These are phyloP conservation scores for Novymonas esmeraldas DNA, from an alignment of 208 protist species.

Conservation along the genomic window DNA sequence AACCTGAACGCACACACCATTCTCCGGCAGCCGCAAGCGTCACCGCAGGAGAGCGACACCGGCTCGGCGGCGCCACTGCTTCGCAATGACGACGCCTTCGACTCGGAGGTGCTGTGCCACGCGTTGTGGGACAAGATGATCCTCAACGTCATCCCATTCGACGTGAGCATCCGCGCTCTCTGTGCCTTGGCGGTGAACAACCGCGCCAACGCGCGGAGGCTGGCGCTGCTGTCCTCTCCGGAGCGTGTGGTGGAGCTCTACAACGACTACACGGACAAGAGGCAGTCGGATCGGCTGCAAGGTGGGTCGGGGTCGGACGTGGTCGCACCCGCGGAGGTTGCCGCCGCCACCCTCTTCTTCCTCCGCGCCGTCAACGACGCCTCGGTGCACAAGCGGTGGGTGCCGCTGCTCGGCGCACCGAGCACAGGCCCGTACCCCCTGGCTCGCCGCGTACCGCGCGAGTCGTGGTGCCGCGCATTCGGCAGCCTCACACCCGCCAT, in stretches of 20 bases:
- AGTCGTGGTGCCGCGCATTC: constrained; percentile 67
- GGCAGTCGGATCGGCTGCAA: constrained; percentile 8
- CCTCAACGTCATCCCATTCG: constrained; percentile 76
- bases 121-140: constrained; percentile 74
- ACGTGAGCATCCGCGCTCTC: constrained; percentile 70
- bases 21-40: constrained; percentile 10
- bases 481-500: neutral
- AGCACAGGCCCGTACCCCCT: constrained; percentile 44
- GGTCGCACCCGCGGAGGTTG: constrained; percentile 45
- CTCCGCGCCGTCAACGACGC: constrained; percentile 64
- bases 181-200: constrained; percentile 67
- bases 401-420: constrained; percentile 34
- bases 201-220: constrained; percentile 43
- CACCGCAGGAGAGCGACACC: neutral
- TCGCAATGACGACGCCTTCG: constrained; percentile 45
- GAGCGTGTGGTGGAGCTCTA: constrained; percentile 50
- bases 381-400: constrained; percentile 27
- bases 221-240: constrained; percentile 37
- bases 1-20: constrained; percentile 51
- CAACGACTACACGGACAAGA: constrained; percentile 39
- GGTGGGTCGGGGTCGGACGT: constrained; percentile 18
- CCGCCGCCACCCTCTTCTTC: constrained; percentile 64
- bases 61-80: neutral
- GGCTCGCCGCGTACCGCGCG: constrained; percentile 28
- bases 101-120: constrained; percentile 59